Evolutionary conservation across 352 stramenopile species (phyloP), one percentile per base, ranked within the genome.

Genomic region (Phytophthora hybrid): DNA sequence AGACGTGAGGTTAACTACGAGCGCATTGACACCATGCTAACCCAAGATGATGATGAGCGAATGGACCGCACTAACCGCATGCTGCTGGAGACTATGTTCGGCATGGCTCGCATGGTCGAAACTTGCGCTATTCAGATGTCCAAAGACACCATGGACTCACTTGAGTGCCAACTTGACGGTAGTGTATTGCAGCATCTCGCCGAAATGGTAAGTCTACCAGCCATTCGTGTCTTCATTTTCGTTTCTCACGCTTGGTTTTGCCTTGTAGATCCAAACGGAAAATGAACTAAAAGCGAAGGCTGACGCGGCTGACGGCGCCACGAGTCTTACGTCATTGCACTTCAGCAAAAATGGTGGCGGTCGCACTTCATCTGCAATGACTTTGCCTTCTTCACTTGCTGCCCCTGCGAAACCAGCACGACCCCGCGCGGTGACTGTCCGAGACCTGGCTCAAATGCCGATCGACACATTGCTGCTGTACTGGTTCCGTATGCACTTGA

Each of bases 91-190:
- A 92, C 84, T 13, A 81, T 95, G 79, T 93, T 94, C 57, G 88
- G 83, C 14, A 95, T 95, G 88, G 88, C 88, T 19, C 85, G 88
- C 4, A 94, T 94, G 86, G 88, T 95, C 69, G 88, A 95, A 71
- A 88, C 87, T 29, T 88, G 83, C 44, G 82, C 88, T n/a, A 95
- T 95, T 60, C 88, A 95, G 58, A 89, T 92, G 78, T 83, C 84
- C 31, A 95, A 93, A 65, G 88, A 93, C 41, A 79, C 83, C 60
- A 92, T 95, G 82, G 88, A 95, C 63, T 91, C 87, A 18, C 84
- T 95, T 23, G 87, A 94, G 67, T 83, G 83, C 49, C 88, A 95
- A 52, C 76, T 92, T 13, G 88, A 95, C 46, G 88, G 88, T 52
- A 82, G 73, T 47, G 77, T 90, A 34, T 74, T 92, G 32, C 78